phyloP scores from a whole-genome alignment of 306 rosid species.

The Astragalus membranaceus region DNA sequence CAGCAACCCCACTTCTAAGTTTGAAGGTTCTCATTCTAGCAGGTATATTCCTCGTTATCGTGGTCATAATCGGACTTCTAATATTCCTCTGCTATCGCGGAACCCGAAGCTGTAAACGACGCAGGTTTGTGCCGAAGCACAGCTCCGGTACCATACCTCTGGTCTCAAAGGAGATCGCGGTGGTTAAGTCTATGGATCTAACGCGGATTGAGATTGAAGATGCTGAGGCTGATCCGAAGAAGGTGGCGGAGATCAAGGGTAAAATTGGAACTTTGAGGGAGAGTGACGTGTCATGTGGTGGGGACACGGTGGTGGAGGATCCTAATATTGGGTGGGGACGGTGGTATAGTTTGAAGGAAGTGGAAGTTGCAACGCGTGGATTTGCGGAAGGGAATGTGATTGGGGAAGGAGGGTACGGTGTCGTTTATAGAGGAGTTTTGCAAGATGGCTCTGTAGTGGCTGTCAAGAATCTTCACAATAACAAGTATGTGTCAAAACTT shows the following conservation, averaged over 20 bases:
- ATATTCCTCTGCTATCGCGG: slow-evolving; percentile 50
- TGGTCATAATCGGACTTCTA: slow-evolving; percentile 31
- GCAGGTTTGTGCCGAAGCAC: slow-evolving; percentile 44
- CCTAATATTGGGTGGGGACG: slow-evolving; percentile 88
- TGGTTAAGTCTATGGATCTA: slow-evolving; percentile 44
- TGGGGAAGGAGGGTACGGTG: slow-evolving; percentile 95
- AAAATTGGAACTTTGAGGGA: slow-evolving; percentile 29
- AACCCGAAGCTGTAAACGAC: slow-evolving; percentile 28
- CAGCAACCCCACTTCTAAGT: slow-evolving; percentile 28
- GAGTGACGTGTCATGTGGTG: slow-evolving; percentile 43
- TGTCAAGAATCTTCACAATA: slow-evolving; percentile 89
- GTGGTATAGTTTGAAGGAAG: slow-evolving; percentile 78
- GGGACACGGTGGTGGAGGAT: slow-evolving; percentile 35
- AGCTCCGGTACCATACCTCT: slow-evolving; percentile 78
- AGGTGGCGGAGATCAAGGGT: slow-evolving; percentile 20
- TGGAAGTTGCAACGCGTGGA: slow-evolving; percentile 67
- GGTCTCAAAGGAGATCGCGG: slow-evolving; percentile 72
- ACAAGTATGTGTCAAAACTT: slow-evolving; percentile 52
- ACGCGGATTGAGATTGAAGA: slow-evolving; percentile 23
- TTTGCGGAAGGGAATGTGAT: slow-evolving; percentile 66
- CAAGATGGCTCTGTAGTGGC: slow-evolving; percentile 79
- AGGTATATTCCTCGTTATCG: slow-evolving; percentile 26
- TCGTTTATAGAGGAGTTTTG: slow-evolving; percentile 69
- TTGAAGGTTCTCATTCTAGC: slow-evolving; percentile 49
- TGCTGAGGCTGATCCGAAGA: slow-evolving; percentile 13